Base-by-base conservation (phyloP, 768 basidiomycete species). In the Galerina sulciceps region DNA sequence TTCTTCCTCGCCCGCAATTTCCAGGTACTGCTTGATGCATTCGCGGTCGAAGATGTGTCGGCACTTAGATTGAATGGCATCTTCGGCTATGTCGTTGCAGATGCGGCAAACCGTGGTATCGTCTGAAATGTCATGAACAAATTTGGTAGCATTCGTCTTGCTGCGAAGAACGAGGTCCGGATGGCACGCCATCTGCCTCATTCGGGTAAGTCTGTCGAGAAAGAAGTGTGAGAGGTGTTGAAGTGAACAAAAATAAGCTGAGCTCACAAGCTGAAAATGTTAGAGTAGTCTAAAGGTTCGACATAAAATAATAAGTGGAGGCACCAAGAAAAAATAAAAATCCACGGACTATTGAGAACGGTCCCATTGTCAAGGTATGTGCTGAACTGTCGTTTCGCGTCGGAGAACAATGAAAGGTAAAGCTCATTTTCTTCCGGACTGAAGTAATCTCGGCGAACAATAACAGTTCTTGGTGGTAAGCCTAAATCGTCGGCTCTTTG, bases 81-180 rank as follows among this genome's bases (percentile, higher is more conserved):
- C 97, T 74, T 99, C 97, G 0, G 94, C 96, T 40, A 97, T 81
- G 65, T 99, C 97, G 66, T 94, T 93, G 74, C 97, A 99, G n/a
- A 99, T 76, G 54, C 97, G 84, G 69, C 97, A 99, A 8, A 98
- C 85, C 0, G 92, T 90, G 2, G 88, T 89, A 71, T 96, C 93
- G 10, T 81, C 83, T 5, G 79, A 69, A 31, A 89, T 84, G 17
- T 86, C 83, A 26, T 71, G 71, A 6, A 79, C 71, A 66, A 93
- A 92, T 45, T 80, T 77, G 10, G 78, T 78, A 1, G 85, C 82
- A 57, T 92, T 94, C 20, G 81, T 90, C 77, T 90, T 95, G 78
- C 90, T 92, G 50, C 91, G 84, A 17, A 98, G 79, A 13, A 99
- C 96, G 35, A 99, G 83, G 71, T 98, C 96, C 6, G 96, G 96